Evolutionary conservation across 192 early-diverging fungal genomes (phyloP).

Genomic region (Coemansia sp.): DNA sequence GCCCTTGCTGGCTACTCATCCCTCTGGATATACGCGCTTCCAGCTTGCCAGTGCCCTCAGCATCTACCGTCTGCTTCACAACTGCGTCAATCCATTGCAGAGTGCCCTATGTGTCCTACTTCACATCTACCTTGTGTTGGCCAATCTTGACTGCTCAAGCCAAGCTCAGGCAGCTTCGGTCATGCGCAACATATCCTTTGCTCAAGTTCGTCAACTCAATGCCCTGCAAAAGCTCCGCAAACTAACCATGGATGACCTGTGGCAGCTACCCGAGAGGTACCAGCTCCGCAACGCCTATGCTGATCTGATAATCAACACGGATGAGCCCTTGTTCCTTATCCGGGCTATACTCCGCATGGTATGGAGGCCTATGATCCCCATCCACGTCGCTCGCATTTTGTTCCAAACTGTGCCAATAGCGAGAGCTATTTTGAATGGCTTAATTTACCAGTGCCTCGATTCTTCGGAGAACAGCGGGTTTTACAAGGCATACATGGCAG

Average conservation of each 20-base stretch:
- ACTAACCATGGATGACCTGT: slow-evolving; percentile 19
- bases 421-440: background rate
- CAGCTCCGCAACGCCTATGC: slow-evolving; percentile 1
- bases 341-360: slow-evolving; percentile 30
- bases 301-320: slow-evolving; percentile 22
- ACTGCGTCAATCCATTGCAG: background rate
- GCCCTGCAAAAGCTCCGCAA: slow-evolving; percentile 10
- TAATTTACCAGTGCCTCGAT: slow-evolving; percentile 29
- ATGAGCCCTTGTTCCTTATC: slow-evolving; percentile 31
- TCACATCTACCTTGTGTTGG: slow-evolving; percentile 9
- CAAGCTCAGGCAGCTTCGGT: slow-evolving; percentile 1
- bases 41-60: slow-evolving; percentile 13
- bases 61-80: slow-evolving; percentile 6
- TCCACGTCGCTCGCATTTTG: slow-evolving; percentile 10
- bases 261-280: slow-evolving; percentile 20
- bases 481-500: slow-evolving; percentile 7
- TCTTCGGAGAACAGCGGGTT: background rate
- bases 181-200: background rate
- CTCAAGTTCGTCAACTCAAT: slow-evolving; percentile 19
- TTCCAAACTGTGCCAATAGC: background rate
- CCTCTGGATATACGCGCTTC: background rate
- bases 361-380: slow-evolving; percentile 36
- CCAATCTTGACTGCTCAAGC: slow-evolving; percentile 10
- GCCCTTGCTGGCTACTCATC: background rate
- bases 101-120: background rate